Evolutionary conservation across 176 grass and related monocot species (phyloP), one percentile per base, ranked within the genome.

Genomic region (Chloris gayana): DNA sequence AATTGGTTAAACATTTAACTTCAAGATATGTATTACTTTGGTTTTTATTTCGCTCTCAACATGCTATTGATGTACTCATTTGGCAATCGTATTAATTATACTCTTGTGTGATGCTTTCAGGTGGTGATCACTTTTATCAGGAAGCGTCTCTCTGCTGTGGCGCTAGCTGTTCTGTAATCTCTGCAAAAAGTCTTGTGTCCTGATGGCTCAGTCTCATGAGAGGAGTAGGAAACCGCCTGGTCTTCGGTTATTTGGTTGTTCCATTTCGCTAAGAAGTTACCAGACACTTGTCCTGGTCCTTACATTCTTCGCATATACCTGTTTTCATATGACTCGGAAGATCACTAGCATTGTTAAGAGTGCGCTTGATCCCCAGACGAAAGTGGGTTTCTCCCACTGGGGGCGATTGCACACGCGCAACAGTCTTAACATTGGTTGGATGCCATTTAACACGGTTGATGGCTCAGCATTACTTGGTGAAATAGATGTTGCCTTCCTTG

Each of bases 261-360:
- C 30, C 11, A 60, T 29, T 24, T 84, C 70, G 0, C 12, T 89
- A 10, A 71, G 74, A 38, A 85, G 51, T 34, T 92, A 90, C 81
- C 89, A 78, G 73, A 83, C 68, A 11, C 64, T 95, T 73, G 87
- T 95, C 57, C 80, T 95, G 59, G 80, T 92, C 59, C 87, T 95
- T 45, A 95, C 93, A 60, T 95, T 95, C 70, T 56, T 95, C 6
- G 93, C 93, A 14, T 95, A 95, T 60, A 22, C 93, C 39, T 92
- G 89, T 46, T 95, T 92, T 64, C 93, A 95, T 64, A 88, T 88
- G 60, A 90, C 93, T 27, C 73, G 87, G 85, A 95, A 95, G 66
- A 88, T 89, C 65, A 88, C 85, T 38, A 95, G 93, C 82, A 91
- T 95, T 42, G 93, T 95, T 10, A 95, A 95, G 82, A 80, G 87